Evolutionary conservation across 2,329 filamentous ascomycete genomes (phyloP), one percentile per base, ranked within the genome.

Genomic region (Alternaria conjuncta): DNA sequence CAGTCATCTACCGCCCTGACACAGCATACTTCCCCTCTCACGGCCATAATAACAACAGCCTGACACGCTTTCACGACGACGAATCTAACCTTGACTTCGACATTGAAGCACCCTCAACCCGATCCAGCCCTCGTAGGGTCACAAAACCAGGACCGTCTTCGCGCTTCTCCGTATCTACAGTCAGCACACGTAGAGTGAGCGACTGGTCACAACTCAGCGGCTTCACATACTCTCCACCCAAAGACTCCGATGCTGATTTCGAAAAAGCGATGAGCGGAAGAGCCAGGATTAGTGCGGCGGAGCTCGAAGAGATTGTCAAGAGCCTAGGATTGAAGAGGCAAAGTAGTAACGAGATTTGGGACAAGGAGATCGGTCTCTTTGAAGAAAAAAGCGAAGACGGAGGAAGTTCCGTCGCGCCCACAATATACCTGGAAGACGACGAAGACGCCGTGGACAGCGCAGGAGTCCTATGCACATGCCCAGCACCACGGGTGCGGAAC

Each of bases 61-160:
- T 63, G 10, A 46, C 58, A 3, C 70, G 71, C 50, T 74, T 69
- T 64, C 67, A 75, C 55, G 73, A 75, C 60, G 64, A 66, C 32
- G 66, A 67, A 15, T 72, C 71, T 0, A 71, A 73, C 25, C 66
- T 75, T 18, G 69, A 72, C 47, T 75, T 75, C 59, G 73, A 75
- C 26, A 67, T 75, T 15, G 71, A 71, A 43, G 64, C 70, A 5
- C 69, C 60, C 18, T 63, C 60, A 4, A 60, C 32, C 18, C 49
- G 63, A 18, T 41, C 61, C 3, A 58, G 49, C 20, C 49, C 57
- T 5, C 61, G 66, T 15, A 65, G 66, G 6, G 66, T 66, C 23
- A 66, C 62, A 15, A 64, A 70, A 60, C 63, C n/a, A 43, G 67
- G 32, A 44, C 64, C 36, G n/a, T 32, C 49, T 18, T 62, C 60